A percentile compares a stretch with the other conserved stretches of the same genome.
These are phyloP conservation scores for Apophysomyces sp. DNA, from an alignment of 371 early-diverging fungal species.

Conservation along the genomic window DNA sequence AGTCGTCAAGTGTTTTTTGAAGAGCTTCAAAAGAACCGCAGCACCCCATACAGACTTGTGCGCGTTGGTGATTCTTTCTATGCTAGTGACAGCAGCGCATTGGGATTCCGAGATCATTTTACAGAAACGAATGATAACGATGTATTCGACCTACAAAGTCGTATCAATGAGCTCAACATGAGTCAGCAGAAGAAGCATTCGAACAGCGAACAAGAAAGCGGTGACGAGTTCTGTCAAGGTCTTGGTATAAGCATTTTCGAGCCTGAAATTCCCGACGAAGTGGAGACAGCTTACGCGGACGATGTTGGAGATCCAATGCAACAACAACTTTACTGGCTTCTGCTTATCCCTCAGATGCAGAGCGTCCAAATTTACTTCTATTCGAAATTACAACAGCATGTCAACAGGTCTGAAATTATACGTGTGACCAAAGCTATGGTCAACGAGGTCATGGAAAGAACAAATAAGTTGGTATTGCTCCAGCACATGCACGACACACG, in stretches of 20 bases:
- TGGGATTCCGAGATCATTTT: neutral
- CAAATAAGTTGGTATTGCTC: conserved; percentile 69
- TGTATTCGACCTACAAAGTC: neutral
- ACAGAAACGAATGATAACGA: neutral
- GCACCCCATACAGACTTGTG: conserved; percentile 51
- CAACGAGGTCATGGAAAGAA: conserved; percentile 58
- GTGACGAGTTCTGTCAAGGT: conserved; percentile 45
- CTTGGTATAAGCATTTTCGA: conserved; percentile 46
- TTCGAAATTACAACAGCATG: conserved; percentile 61
- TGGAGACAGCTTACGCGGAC: neutral
- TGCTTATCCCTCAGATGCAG: conserved; percentile 56
- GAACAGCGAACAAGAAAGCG: conserved; percentile 6
- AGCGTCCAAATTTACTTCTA: conserved; percentile 70
- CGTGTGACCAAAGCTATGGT: conserved; percentile 59
- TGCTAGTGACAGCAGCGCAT: conserved; percentile 46
- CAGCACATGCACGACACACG: conserved; percentile 65
- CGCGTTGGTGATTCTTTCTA: conserved; percentile 64
- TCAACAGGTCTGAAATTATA: conserved; percentile 58
- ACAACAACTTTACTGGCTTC: conserved; percentile 65
- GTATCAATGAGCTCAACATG: neutral
- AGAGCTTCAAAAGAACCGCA: conserved; percentile 51
- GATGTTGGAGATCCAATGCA: neutral
- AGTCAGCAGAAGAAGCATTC: neutral
- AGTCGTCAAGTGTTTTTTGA: conserved; percentile 60
- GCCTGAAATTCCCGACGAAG: conserved; percentile 22